These are phyloP conservation scores for Schwanniomyces pseudopolymorphus DNA, from an alignment of 805 yeast genomes.

Conservation along the genomic window DNA sequence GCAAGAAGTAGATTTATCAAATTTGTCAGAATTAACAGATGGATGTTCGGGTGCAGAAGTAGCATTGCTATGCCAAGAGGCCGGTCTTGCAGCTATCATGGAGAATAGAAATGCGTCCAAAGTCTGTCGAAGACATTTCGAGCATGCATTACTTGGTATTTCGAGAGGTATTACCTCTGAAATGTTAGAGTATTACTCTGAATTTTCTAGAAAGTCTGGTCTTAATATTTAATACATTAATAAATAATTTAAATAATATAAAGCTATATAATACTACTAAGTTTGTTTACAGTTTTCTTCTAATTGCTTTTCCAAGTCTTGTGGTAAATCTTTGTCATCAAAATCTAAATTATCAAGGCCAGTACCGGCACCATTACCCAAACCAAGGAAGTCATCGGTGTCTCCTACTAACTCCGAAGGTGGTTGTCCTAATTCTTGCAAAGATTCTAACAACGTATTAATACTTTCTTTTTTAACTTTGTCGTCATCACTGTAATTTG, in stretches of 20 bases:
- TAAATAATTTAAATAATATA: not conserved
- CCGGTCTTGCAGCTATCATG: constrained; percentile 92
- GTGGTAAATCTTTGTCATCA: constrained; percentile 53
- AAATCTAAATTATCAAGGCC: constrained; percentile 44
- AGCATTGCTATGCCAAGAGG: constrained; percentile 88
- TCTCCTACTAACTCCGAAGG: constrained; percentile 74
- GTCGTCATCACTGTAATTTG: constrained; percentile 56
- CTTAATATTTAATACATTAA: constrained; percentile 15
- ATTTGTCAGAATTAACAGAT: constrained; percentile 63
- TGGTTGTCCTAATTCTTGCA: constrained; percentile 77
- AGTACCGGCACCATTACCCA: constrained; percentile 34
- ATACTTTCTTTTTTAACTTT: constrained; percentile 48
- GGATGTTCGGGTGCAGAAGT: constrained; percentile 98
- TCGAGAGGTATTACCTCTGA: constrained; percentile 81
- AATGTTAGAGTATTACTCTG: constrained; percentile 74
- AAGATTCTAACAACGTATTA: constrained; percentile 58
- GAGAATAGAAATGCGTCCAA: constrained; percentile 55
- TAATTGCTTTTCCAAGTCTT: constrained; percentile 49
- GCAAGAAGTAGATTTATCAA: constrained; percentile 47
- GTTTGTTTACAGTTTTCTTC: constrained; percentile 59
- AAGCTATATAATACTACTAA: constrained; percentile 3
- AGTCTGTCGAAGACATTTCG: constrained; percentile 70
- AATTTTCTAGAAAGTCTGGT: constrained; percentile 47
- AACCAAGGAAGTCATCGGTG: constrained; percentile 45
- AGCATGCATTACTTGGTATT: constrained; percentile 63